Percentiles rank a stretch among this genome's conserved stretches.
phyloP scores from a whole-genome alignment of 768 basidiomycete species.

The Lactarius akahatsu region DNA sequence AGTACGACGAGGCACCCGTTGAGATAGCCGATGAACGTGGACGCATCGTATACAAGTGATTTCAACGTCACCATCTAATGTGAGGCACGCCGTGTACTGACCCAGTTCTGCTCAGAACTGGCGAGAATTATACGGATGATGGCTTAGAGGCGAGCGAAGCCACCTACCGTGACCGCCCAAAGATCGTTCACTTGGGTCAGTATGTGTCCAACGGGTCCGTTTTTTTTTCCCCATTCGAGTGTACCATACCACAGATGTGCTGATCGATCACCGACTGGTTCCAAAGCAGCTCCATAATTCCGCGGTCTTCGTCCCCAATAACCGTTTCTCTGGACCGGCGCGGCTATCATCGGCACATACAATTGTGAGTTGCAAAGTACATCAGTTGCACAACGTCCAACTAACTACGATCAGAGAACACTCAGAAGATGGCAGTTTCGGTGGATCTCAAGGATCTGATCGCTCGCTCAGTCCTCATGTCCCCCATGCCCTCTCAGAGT shows the following conservation, averaged over 20 bases:
- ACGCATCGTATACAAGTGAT: conserved; percentile 24
- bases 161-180: conserved; percentile 20
- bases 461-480: conserved; percentile 14
- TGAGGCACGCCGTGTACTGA: conserved; percentile 4
- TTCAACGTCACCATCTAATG: neutral
- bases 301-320: conserved; percentile 21
- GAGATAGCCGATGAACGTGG: conserved; percentile 27
- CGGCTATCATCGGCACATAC: conserved; percentile 21
- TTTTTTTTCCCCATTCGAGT: neutral
- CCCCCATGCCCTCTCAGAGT: conserved; percentile 20
- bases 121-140: conserved; percentile 23
- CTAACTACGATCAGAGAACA: conserved; percentile 15
- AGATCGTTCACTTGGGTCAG: conserved; percentile 29
- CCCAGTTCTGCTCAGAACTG: conserved; percentile 15
- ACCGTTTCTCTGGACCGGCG: conserved; percentile 27
- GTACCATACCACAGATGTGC: neutral
- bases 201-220: conserved; percentile 19
- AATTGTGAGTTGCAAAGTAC: conserved; percentile 9
- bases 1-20: conserved; percentile 28
- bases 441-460: conserved; percentile 19
- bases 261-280: conserved; percentile 5
- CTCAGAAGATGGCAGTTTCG: conserved; percentile 21
- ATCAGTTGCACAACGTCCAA: neutral
- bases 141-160: conserved; percentile 13
- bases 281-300: conserved; percentile 6